Percentiles rank a stretch among this genome's conserved stretches.
Evolutionary conservation across 768 basidiomycete genomes (phyloP).

Genomic region (Jaapia argillacea): DNA sequence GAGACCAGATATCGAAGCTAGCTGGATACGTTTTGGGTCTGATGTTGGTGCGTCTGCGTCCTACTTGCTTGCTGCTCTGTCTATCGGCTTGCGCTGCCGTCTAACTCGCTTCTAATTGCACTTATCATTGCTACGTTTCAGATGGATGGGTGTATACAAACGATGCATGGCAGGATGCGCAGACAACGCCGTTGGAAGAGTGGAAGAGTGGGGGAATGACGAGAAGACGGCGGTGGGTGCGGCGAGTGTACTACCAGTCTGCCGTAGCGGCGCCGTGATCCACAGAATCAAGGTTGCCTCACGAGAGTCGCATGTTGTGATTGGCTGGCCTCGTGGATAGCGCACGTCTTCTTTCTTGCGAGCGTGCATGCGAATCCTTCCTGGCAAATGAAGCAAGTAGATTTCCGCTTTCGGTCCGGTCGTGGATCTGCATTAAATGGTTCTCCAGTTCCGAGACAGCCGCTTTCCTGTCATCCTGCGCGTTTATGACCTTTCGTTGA

Average conservation of each 20-base stretch:
- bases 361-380: no score
- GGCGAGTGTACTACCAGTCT: conserved; percentile 46
- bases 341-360: no score
- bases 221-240: conserved; percentile 57
- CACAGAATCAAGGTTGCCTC: no score
- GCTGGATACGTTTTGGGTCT: conserved; percentile 37
- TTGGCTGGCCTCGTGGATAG: no score
- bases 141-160: conserved; percentile 82
- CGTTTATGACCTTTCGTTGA: no score
- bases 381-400: no score
- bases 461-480: no score
- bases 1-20: conserved; percentile 51
- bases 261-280: no score
- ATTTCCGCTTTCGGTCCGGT: no score
- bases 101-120: conserved; percentile 6
- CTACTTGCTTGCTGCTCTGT: background rate
- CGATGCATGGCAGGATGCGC: conserved; percentile 57
- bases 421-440: no score
- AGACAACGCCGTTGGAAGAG: conserved; percentile 26
- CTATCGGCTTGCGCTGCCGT: background rate
- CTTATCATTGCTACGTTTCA: conserved; percentile 13
- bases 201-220: conserved; percentile 45
- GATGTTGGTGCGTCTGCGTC: conserved; percentile 24
- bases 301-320: no score
- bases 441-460: no score